These are phyloP conservation scores for Tulasnella sp. DNA, from an alignment of 768 basidiomycete genomes.

Conservation along the genomic window DNA sequence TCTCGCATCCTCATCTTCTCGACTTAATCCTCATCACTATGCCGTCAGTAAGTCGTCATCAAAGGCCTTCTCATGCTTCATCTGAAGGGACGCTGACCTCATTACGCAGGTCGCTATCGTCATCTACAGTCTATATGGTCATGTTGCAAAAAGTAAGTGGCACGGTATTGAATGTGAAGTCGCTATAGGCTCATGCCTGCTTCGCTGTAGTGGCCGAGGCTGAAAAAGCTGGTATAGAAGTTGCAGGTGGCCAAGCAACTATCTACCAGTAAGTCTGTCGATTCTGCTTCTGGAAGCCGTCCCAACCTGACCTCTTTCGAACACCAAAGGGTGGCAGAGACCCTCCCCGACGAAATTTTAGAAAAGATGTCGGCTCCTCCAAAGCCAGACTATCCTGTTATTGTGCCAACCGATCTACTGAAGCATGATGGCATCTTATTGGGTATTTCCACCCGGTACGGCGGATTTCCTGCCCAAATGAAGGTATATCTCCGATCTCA, in stretches of 20 bases:
- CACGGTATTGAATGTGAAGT: neutral
- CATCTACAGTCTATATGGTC: constrained; percentile 63
- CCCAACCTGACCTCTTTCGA: neutral
- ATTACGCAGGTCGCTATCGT: constrained; percentile 18
- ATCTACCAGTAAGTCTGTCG: constrained; percentile 40
- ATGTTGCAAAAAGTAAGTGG: constrained; percentile 49
- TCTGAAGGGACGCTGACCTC: neutral
- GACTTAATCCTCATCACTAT: no score
- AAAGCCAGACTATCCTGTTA: constrained; percentile 58
- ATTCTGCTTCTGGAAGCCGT: neutral
- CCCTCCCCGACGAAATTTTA: constrained; percentile 55
- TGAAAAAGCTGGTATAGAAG: constrained; percentile 32
- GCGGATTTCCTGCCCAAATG: constrained; percentile 63
- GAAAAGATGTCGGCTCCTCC: constrained; percentile 54
- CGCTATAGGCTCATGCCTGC: neutral
- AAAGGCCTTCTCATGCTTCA: no score
- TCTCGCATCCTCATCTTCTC: no score
- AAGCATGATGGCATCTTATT: constrained; percentile 61
- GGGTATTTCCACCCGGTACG: constrained; percentile 71
- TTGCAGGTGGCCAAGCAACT: constrained; percentile 32
- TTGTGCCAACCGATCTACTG: constrained; percentile 41
- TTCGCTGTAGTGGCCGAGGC: constrained; percentile 45
- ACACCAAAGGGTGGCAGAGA: constrained; percentile 55
- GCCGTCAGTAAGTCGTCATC: no score
- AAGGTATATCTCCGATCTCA: constrained; percentile 10